Evolutionary conservation across 371 early-diverging fungal species (phyloP), one percentile per base, ranked within the genome.

Genomic region (Mortierella sp.): DNA sequence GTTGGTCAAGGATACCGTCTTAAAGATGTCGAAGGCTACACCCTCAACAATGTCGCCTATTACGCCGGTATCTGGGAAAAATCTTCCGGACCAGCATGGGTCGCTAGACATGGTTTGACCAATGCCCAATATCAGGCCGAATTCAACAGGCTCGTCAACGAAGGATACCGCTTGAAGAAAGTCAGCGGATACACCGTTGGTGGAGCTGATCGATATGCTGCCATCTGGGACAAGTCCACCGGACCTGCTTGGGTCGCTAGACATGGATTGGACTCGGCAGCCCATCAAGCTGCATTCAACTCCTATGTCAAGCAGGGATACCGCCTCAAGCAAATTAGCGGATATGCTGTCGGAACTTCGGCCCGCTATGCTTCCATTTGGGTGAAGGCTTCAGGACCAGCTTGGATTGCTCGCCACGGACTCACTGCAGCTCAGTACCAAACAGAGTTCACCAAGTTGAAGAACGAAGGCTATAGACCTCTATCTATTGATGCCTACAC

Each of bases 211-310:
- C 23, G 45, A 45, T 61, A 28, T 61, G 47, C 62, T 47, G 62
- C 62, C 2, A 32, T 61, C 47, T 61, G 62, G 62, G 62, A 47
- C 12, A 43, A 61, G 37, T 43, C 62, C 32, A 15, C 62, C 15
- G 62, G 62, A 15, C 62, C 62, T 12, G 62, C 62, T 26, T 61
- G 62, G 62, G 45, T 28, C 26, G 47, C 62, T 31, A 43, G 29
- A 29, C 47, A 61, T 47, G 47, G 47, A 4, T 17, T 61, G 47
- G 22, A 9, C 31, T 45, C 62, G 17, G n/a, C 9, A 29, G 26
- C 43, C 17, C 47, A 47, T 47, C 62, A 61, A 28, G 12, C 28
- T 12, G 62, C 62, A 12, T 61, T 61, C 29, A 47, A 45, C 31
- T 47, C 26, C 8, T 61, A 45, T n/a, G 17, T 47, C 49, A 23